These are phyloP conservation scores for Graphium sp. DNA, from an alignment of 2,329 filamentous ascomycete genomes.

Conservation along the genomic window DNA sequence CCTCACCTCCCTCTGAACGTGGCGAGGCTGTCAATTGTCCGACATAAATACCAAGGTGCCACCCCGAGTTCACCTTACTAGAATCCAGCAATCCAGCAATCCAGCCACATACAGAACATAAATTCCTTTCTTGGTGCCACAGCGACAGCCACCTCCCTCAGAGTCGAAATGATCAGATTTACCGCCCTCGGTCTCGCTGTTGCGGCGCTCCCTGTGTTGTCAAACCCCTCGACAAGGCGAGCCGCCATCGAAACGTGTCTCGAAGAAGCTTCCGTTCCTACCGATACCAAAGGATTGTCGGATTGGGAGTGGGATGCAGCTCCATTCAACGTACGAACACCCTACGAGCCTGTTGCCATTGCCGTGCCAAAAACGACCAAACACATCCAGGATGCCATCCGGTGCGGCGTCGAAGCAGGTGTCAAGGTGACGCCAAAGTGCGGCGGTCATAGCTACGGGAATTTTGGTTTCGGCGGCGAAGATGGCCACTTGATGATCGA, in stretches of 20 bases:
- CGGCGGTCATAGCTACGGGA: constrained; percentile 37
- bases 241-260: constrained; percentile 3
- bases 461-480: constrained; percentile 24
- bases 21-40: too few relatives aligned
- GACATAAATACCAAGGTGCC: too few relatives aligned
- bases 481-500: constrained; percentile 22
- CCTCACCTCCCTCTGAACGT: too few relatives aligned
- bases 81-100: too few relatives aligned
- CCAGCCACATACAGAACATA: too few relatives aligned
- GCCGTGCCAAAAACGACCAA: constrained; percentile 14
- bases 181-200: too few relatives aligned
- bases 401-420: constrained; percentile 20
- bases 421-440: constrained; percentile 31
- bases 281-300: constrained; percentile 1
- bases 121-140: too few relatives aligned
- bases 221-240: constrained; percentile 1
- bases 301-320: constrained; percentile 15
- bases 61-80: too few relatives aligned
- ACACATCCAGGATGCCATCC: constrained; percentile 25
- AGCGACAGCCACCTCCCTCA: too few relatives aligned
- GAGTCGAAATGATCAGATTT: too few relatives aligned
- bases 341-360: constrained; percentile 14
- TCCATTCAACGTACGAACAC: constrained; percentile 16
- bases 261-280: background rate
- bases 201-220: too few relatives aligned